A percentile compares a stretch with the other conserved stretches of the same genome.
These are phyloP conservation scores for Pythium brachiatum DNA, from an alignment of 352 stramenopile genomes.

Conservation along the genomic window DNA sequence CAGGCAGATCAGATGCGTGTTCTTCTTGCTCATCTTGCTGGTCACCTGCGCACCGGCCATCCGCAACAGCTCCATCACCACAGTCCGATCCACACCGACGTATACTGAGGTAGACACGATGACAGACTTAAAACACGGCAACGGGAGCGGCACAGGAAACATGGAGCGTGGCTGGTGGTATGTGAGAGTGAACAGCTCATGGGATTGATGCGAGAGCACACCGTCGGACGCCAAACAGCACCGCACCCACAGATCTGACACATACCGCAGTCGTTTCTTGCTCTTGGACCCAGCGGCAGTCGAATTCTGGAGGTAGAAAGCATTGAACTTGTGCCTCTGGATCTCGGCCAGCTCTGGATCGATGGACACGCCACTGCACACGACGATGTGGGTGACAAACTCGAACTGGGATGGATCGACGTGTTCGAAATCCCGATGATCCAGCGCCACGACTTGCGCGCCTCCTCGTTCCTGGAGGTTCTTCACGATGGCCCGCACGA, in stretches of 20 bases:
- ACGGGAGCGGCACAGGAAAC: constrained; percentile 41
- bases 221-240: constrained; percentile 53
- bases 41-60: constrained; percentile 56
- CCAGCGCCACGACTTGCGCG: constrained; percentile 45
- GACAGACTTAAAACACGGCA: constrained; percentile 49
- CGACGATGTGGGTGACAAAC: constrained; percentile 63
- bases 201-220: constrained; percentile 46
- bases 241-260: constrained; percentile 72
- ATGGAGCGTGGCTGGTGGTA: constrained; percentile 41
- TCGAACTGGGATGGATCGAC: constrained; percentile 52
- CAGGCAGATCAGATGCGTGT: constrained; percentile 66
- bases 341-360: constrained; percentile 9
- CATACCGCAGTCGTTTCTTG: constrained; percentile 22
- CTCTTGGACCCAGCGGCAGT: constrained; percentile 29
- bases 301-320: constrained; percentile 14
- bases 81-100: constrained; percentile 53
- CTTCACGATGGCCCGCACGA: constrained; percentile 41
- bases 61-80: constrained; percentile 52
- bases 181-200: constrained; percentile 46
- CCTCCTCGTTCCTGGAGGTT: constrained; percentile 32
- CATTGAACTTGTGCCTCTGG: constrained; percentile 10
- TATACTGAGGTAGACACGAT: constrained; percentile 63
- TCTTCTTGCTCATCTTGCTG: constrained; percentile 45
- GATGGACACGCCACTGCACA: constrained; percentile 48
- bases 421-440: constrained; percentile 43